phyloP scores from a whole-genome alignment of 2,329 filamentous ascomycete genomes.

The Hypoxylon sp. region DNA sequence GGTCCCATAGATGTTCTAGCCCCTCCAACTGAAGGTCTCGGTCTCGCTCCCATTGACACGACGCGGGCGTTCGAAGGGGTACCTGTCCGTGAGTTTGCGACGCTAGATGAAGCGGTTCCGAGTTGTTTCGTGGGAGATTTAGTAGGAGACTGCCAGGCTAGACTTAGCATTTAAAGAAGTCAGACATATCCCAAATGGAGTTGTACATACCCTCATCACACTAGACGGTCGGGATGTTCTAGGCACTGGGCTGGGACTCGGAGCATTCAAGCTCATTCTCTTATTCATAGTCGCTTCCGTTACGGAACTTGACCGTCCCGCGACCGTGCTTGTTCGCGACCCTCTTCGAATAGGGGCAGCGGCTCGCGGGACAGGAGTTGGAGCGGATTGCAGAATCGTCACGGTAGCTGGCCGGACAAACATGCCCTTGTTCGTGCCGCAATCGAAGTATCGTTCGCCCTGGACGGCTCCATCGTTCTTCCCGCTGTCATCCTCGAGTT shows the following conservation, averaged over 20 bases:
- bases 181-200: conserved; percentile 3
- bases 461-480: conserved; percentile 96
- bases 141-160: conserved; percentile 73
- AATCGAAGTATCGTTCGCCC: conserved; percentile 90
- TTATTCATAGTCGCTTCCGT: conserved; percentile 70
- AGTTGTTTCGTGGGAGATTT: conserved; percentile 86
- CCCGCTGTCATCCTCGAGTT: conserved; percentile 84
- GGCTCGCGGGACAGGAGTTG: conserved; percentile 59
- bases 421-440: conserved; percentile 82
- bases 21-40: conserved; percentile 69
- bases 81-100: conserved; percentile 73
- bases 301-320: conserved; percentile 65
- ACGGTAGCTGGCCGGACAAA: conserved; percentile 85
- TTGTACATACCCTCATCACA: conserved; percentile 67
- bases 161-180: conserved; percentile 44
- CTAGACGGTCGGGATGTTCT: conserved; percentile 70
- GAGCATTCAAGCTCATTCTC: conserved; percentile 78
- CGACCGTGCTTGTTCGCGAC: conserved; percentile 53
- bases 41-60: conserved; percentile 62
- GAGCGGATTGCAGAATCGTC: conserved; percentile 68
- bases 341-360: conserved; percentile 58
- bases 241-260: conserved; percentile 79
- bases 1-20: conserved; percentile 78
- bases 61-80: conserved; percentile 73
- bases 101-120: conserved; percentile 67